Evolutionary conservation across 768 basidiomycete species (phyloP).

Genomic region (Ephemerocybe angulata): DNA sequence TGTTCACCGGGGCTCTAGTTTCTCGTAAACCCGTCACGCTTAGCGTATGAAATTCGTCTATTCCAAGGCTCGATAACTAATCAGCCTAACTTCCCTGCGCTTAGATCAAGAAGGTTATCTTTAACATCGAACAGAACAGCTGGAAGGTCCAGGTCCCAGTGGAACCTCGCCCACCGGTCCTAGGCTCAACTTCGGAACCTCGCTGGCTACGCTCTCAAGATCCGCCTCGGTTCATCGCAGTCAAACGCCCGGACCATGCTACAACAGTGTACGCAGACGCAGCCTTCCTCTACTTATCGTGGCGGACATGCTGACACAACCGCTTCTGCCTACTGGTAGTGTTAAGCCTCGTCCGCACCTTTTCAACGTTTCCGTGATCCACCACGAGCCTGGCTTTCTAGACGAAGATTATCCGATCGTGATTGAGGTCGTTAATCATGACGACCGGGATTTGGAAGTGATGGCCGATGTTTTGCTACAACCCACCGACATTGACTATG

Average conservation of each 20-base stretch:
- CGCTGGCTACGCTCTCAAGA: conserved; percentile 59
- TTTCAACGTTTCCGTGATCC: conserved; percentile 51
- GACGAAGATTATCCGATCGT: conserved; percentile 77
- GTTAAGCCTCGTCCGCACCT: conserved; percentile 62
- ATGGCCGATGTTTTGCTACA: conserved; percentile 74
- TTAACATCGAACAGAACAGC: conserved; percentile 52
- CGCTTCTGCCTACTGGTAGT: conserved; percentile 27
- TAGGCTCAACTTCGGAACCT: conserved; percentile 27
- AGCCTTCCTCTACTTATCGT: not conserved
- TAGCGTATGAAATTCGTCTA: conserved; percentile 46
- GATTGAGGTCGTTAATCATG: conserved; percentile 67
- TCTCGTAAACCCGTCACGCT: conserved; percentile 49
- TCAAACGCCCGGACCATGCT: conserved; percentile 44
- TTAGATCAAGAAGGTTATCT: conserved; percentile 43
- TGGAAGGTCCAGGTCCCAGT: conserved; percentile 70
- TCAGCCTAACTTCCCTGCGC: conserved; percentile 14
- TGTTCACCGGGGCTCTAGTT: conserved; percentile 59
- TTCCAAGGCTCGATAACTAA: not conserved
- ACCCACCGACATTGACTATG: conserved; percentile 71
- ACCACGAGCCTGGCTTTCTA: conserved; percentile 69
- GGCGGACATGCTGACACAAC: conserved; percentile 1
- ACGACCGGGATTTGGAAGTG: conserved; percentile 66
- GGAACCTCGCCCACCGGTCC: conserved; percentile 36
- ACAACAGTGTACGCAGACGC: conserved; percentile 52
- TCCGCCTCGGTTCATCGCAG: conserved; percentile 50